These are phyloP conservation scores for Mucor indicus DNA, from an alignment of 371 early-diverging fungal genomes.

Conservation along the genomic window DNA sequence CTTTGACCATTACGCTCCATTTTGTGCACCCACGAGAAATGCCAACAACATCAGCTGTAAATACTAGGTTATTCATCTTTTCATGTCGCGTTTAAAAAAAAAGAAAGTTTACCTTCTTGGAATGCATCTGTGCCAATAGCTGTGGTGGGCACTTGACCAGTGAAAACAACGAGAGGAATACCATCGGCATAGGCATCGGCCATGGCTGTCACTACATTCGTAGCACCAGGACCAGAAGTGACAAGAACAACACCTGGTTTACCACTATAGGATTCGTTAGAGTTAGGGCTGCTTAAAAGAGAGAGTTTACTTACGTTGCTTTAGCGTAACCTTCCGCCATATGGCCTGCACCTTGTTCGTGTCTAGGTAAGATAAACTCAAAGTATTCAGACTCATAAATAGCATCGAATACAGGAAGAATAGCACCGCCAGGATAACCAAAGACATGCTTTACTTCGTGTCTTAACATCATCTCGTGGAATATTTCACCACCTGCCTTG, in stretches of 20 bases:
- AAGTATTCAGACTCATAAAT: constrained; percentile 94
- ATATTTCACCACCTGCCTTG: constrained; percentile 95
- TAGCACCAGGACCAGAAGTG: constrained; percentile 97
- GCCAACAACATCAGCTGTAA: constrained; percentile 87
- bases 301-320: constrained; percentile 70
- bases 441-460: constrained; percentile 91
- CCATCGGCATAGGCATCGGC: constrained; percentile 96
- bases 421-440: constrained; percentile 97
- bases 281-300: too few species aligned
- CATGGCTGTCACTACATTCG: constrained; percentile 96
- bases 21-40: constrained; percentile 93
- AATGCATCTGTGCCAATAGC: constrained; percentile 96
- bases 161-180: constrained; percentile 91
- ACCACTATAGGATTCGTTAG: too few species aligned
- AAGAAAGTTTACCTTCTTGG: constrained; percentile 68
- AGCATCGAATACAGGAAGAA: constrained; percentile 95
- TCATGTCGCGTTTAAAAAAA: background rate
- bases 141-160: constrained; percentile 90
- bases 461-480: constrained; percentile 96
- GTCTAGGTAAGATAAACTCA: constrained; percentile 91
- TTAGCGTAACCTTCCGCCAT: constrained; percentile 98
- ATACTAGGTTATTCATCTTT: too few species aligned
- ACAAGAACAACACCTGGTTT: constrained; percentile 95
- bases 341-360: constrained; percentile 98
- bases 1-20: constrained; percentile 98